Base-by-base conservation (phyloP, 139 green algal genomes). In the Chlorella ohadii region DNA sequence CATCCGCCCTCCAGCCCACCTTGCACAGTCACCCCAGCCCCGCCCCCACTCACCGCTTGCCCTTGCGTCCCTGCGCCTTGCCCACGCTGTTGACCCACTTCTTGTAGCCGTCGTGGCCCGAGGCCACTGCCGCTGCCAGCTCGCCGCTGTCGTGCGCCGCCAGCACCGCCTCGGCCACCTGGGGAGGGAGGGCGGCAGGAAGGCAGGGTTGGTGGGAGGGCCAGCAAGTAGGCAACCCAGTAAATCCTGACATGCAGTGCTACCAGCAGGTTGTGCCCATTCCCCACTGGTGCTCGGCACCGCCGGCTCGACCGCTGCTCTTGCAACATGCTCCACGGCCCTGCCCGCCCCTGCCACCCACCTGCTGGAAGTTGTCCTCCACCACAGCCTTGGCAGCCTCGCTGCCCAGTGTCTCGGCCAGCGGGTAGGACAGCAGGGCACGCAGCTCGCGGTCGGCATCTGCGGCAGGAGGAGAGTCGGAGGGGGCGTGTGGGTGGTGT, bases 11-110 rank as follows among this genome's bases (percentile, higher is more conserved):
- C 12, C 51, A 59, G 15, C 12, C 2, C 51, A 59, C 11, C 51
- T 16, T 2, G 12, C 15, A 4, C 51, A 4, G 51, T 13, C 51
- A 20, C 51, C 51, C 12, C 51, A 9, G 19, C 51, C 51, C 15
- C 51, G 3, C 51, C 51, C 51, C 51, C 51, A 22, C 51, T 59
- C 51, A 59, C 51, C 94, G 84, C 92, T 99, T 99, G 86, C 97
- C 97, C 94, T 99, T 99, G 87, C 95, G 93, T 51, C 94, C 94
- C 86, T 97, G 90, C 15, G 91, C 93, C 93, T 99, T 99, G 88
- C 97, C 97, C n/a, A 97, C 63, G 0, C 19, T 87, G 71, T 98
- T 99, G 64, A 98, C 72, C 94, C 95, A 99, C 44, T 85, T 90
- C 88, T 98, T 97, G 87, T 91, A 98, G 3, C 85, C 92, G 27